Conservation (phyloP, 441 rosid species). For the Monsonia emarginata region DNA sequence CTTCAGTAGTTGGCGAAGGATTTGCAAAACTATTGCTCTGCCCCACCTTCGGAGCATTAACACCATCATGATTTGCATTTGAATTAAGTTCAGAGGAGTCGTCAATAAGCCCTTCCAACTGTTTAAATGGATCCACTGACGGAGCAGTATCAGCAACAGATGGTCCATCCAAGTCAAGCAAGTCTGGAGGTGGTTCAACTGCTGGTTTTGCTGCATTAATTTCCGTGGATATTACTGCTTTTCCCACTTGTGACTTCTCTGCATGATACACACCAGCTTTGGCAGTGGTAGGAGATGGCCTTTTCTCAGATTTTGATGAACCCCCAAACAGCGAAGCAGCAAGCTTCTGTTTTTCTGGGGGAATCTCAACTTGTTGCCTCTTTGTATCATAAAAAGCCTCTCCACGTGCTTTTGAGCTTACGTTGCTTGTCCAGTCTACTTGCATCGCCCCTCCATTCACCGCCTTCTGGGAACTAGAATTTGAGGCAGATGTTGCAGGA, state of each 20-base stretch:
- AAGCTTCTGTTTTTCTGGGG: slow-evolving; percentile 86
- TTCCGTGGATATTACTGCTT: slow-evolving; percentile 21
- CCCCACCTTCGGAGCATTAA: slow-evolving; percentile 24
- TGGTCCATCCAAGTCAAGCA: slow-evolving; percentile 79
- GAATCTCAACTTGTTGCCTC: slow-evolving; percentile 51
- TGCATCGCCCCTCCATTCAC: slow-evolving; percentile 35
- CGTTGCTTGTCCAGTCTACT: slow-evolving; percentile 27
- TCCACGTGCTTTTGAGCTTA: slow-evolving; percentile 41
- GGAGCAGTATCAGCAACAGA: slow-evolving; percentile 25
- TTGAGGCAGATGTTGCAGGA: slow-evolving; percentile 35
- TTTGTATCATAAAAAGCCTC: slow-evolving; percentile 43
- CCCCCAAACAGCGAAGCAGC: slow-evolving; percentile 94
- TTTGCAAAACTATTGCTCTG: slow-evolving; percentile 13
- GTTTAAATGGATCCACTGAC: slow-evolving; percentile 65
- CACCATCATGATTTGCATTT: slow-evolving; percentile 19
- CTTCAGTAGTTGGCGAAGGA: slow-evolving; percentile 19
- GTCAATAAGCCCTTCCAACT: slow-evolving; percentile 76
- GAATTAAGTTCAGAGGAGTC: slow-evolving; percentile 39
- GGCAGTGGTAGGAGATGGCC: slow-evolving; percentile 38
- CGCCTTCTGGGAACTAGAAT: slow-evolving; percentile 37
- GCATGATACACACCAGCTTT: slow-evolving; percentile 36
- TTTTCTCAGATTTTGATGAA: slow-evolving; percentile 56
- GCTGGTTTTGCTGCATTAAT: slow-evolving; percentile 27
- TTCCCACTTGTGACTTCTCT: slow-evolving; percentile 27
- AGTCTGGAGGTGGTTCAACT: slow-evolving; percentile 68